Base-by-base conservation (phyloP, 345 rosid species). In the Melaleuca alternifolia region DNA sequence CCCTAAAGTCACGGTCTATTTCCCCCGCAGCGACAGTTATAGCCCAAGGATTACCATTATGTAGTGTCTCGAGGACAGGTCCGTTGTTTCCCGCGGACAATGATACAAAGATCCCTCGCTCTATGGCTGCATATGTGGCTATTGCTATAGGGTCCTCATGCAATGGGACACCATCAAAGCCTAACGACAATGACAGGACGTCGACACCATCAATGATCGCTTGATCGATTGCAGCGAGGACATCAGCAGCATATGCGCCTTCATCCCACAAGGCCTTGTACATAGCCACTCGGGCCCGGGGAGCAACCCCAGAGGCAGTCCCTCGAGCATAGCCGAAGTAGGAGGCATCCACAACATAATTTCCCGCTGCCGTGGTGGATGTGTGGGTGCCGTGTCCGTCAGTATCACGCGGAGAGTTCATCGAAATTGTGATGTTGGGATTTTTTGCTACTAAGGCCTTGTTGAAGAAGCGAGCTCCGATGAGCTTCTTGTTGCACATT, bases 371-470 rank as follows among this genome's bases (percentile, higher is more conserved):
- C 4, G 93, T 93, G 56, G 89, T 86, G 12, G 95, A 91, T 30
- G 94, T 91, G 86, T 93, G 95, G 12, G 94, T 92, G 61, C 94
- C 94, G 48, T 93, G 95, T 10, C 95, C 95, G 0, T 26, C 54
- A 1, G 89, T 88, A 87, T 91, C 94, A 1, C 93, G 89, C 1
- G 93, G 6, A 13, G 93, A 91, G 83, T 92, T 93, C 92, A 91
- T 89, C 51, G 91, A 18, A 9, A 92, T 76, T 14, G 88, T 91
- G 84, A 87, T 30, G 59, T 88, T 53, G 30, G 93, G 92, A 26
- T 89, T 79, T 14, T 48, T 59, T 4, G 94, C 90, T 30, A 86
- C 51, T 54, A 90, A 84, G 2, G 93, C 95, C 88, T 87, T 89
- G 86, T 89, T 92, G 86, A 93, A 93, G 86, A 46, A 91, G 53